Evolutionary conservation across 192 early-diverging fungal genomes (phyloP).

Genomic region (Backusella morwellensis): DNA sequence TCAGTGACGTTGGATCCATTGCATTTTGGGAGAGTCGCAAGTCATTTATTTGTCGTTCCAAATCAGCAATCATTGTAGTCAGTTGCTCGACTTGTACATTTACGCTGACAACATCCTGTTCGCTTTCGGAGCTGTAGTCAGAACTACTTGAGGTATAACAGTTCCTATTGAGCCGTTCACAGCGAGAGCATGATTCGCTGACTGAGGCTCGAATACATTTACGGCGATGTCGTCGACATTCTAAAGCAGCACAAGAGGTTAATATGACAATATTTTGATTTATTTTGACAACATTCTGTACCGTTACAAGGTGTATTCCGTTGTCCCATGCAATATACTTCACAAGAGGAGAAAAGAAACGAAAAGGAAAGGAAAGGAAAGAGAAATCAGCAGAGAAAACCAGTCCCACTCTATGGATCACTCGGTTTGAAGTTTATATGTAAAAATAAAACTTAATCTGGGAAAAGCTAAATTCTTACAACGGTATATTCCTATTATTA

Average conservation of each 20-base stretch:
- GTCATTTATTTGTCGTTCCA: not conserved
- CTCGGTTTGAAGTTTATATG: not conserved
- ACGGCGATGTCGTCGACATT: not conserved
- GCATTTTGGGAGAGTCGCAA: not conserved
- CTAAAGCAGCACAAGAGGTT: not conserved
- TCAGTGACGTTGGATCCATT: not conserved
- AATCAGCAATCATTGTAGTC: not conserved
- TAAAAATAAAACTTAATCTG: not conserved
- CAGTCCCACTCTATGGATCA: not conserved
- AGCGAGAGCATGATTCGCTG: not conserved
- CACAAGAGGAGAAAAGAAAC: not conserved
- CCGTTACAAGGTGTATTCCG: not conserved
- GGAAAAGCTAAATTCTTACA: too few relatives aligned
- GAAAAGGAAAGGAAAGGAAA: not conserved
- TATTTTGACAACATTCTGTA: not conserved
- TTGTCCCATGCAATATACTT: not conserved
- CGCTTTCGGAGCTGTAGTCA: not conserved
- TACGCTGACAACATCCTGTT: not conserved
- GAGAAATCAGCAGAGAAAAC: not conserved
- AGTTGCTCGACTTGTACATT: not conserved
- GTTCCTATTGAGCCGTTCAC: not conserved
- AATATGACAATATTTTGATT: not conserved
- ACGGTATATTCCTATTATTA: too few relatives aligned
- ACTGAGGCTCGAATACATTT: not conserved
- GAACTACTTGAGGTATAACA: not conserved